A percentile compares a stretch with the other conserved stretches of the same genome.
phyloP scores from a whole-genome alignment of 2,329 filamentous ascomycete genomes.

The Drechslera avenae region DNA sequence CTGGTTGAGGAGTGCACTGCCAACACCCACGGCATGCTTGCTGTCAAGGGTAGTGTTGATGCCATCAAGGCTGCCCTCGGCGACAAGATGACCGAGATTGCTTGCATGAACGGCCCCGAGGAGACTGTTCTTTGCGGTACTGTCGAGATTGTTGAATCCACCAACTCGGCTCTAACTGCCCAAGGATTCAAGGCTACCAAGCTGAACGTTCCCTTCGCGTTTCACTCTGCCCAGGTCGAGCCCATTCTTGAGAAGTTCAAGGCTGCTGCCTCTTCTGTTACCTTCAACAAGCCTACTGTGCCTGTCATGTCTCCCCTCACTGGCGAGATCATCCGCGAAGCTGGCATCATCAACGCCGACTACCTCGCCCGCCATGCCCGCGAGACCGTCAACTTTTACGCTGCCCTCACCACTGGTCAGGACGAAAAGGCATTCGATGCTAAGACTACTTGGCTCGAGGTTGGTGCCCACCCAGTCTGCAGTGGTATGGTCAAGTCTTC shows the following conservation, averaged over 20 bases:
- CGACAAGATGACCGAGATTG: conserved; percentile 58
- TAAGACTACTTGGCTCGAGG: conserved; percentile 72
- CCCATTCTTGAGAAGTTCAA: conserved; percentile 67
- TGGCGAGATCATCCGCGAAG: conserved; percentile 64
- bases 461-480: conserved; percentile 76
- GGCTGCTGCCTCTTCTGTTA: conserved; percentile 58
- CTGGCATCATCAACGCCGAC: conserved; percentile 61
- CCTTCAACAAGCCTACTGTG: conserved; percentile 62
- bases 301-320: conserved; percentile 72
- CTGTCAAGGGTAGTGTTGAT: conserved; percentile 59
- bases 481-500: conserved; percentile 70
- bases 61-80: conserved; percentile 61
- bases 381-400: conserved; percentile 71
- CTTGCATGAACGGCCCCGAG: conserved; percentile 76
- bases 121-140: conserved; percentile 75
- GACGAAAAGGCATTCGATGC: conserved; percentile 65
- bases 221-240: conserved; percentile 70
- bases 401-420: conserved; percentile 64
- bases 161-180: conserved; percentile 56
- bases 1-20: conserved; percentile 68
- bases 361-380: conserved; percentile 71
- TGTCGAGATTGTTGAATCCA: conserved; percentile 62
- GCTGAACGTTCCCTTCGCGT: conserved; percentile 69
- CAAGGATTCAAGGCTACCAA: conserved; percentile 65
- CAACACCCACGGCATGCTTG: conserved; percentile 70